Evolutionary conservation across 306 rosid genomes (phyloP).

Genomic region (barrel medic (Medicago truncatula)): MtrunA17r5.0-ANR NC_053048.1:46531501-46532000

Average conservation of each 20-base stretch:
- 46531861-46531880: background rate
- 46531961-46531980: slow-evolving; percentile 15
- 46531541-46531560: slow-evolving; percentile 97
- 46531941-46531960: slow-evolving; percentile 19
- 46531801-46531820: slow-evolving; percentile 8
- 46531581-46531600: slow-evolving; percentile 82
- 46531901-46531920: slow-evolving; percentile 10
- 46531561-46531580: slow-evolving; percentile 91
- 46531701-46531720: background rate
- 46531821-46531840: slow-evolving; percentile 19
- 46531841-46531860: background rate
- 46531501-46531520: slow-evolving; percentile 91
- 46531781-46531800: slow-evolving; percentile 9
- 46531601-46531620: slow-evolving; percentile 92
- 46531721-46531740: slow-evolving; percentile 15
- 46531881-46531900: background rate
- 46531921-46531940: slow-evolving; percentile 1
- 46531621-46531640: slow-evolving; percentile 88
- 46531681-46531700: slow-evolving; percentile 7
- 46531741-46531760: slow-evolving; percentile 4
- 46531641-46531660: slow-evolving; percentile 82
- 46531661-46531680: slow-evolving; percentile 32
- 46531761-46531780: slow-evolving; percentile 1
- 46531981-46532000: slow-evolving; percentile 29
- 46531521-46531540: slow-evolving; percentile 89